Conservation (phyloP, 495 filamentous ascomycete species). For the Neurospora intermedia region DNA sequence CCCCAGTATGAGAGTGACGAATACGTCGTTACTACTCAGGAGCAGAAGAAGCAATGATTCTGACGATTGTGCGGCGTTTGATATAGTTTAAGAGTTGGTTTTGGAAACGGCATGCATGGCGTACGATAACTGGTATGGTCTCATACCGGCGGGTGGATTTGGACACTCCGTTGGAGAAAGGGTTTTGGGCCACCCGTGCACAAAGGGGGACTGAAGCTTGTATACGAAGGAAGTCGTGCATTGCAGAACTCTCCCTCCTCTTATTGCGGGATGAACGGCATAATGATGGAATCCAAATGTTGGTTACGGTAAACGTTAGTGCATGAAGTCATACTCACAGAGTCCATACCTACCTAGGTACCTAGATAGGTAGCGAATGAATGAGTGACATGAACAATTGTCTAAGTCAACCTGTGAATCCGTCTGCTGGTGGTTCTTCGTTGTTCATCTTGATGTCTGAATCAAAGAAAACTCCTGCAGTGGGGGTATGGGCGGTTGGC, state of each 20-base stretch:
- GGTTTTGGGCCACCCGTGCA: neutral
- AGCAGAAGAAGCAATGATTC: neutral
- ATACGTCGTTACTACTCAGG: neutral
- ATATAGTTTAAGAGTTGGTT: neutral
- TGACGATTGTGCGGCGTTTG: neutral
- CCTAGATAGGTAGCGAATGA: neutral
- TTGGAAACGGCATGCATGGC: neutral
- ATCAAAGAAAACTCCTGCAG: too few relatives aligned
- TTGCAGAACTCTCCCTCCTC: neutral
- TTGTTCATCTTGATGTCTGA: too few relatives aligned
- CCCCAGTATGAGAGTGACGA: neutral
- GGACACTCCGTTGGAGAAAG: neutral
- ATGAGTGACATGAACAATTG: neutral
- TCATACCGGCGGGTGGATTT: neutral
- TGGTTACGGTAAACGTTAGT: neutral
- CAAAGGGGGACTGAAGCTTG: neutral
- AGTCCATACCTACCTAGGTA: too few relatives aligned
- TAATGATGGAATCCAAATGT: neutral
- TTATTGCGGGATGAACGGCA: neutral
- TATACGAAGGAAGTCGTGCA: neutral
- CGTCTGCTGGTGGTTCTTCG: too few relatives aligned
- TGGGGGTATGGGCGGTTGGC: too few relatives aligned
- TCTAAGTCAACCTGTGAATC: neutral
- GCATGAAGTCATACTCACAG: neutral
- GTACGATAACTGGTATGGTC: neutral